Base-by-base conservation (phyloP, 257 asterid species). In the Paulownia fortunei region DNA sequence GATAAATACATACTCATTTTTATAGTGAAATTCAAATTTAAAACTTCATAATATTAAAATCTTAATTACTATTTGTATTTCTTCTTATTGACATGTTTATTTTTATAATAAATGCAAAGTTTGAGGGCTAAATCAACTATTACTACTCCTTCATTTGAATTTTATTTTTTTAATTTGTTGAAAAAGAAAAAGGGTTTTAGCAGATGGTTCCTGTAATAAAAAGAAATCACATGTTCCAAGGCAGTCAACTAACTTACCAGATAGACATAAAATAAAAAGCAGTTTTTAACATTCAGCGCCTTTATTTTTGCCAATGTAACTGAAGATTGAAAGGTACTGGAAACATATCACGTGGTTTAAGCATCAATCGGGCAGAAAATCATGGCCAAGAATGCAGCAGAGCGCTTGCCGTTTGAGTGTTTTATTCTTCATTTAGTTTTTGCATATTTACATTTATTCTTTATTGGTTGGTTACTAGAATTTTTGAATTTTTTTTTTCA, bases 271-370 rank as follows among this genome's bases (percentile, higher is more conserved):
- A 54, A 42, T 21, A 44, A 6, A 26, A 27, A 69, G 54, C 23
- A 6, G 44, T 13, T 74, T 54, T 11, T 37, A 3, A 64, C 7
- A 36, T 16, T 6, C 4, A 41, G 10, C 16, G n/a, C 51, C 6
- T 54, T 54, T 26, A n/a, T 66, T n/a, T 65, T 30, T 3, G 6
- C 23, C n/a, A 24, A 13, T 18, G 37, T 5, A 58, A 41, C 0
- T 3, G 58, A 65, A 73, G 71, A 60, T 12, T 65, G 52, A 21
- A 56, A 72, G 5, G 15, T 46, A 55, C 61, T 36, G 10, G 21
- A 51, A 64, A 78, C 83, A 73, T 6, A 16, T 78, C 80, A 82
- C 86, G 83, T 73, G 86, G 80, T 54, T 30, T 51, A 41, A 61
- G 74, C 79, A 59, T 56, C 72, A 77, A n/a, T 41, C 78, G 16